Evolutionary conservation across 1,139 yeast species (phyloP).

Genomic region (Candida sojae): DNA sequence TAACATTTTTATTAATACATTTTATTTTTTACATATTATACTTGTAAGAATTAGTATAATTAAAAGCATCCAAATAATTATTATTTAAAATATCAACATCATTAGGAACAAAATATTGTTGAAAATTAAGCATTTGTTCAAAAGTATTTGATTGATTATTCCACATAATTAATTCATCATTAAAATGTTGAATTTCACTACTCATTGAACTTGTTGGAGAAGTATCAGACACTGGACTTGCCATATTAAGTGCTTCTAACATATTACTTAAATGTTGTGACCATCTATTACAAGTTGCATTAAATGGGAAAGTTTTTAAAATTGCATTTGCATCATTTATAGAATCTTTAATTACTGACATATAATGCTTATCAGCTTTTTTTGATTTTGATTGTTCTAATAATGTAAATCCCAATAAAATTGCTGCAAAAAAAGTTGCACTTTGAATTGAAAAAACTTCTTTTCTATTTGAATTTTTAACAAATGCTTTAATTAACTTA

Average conservation of each 20-base stretch:
- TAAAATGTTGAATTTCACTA: conserved; percentile 12
- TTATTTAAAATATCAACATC: conserved; percentile 15
- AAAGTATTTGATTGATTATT: conserved; percentile 13
- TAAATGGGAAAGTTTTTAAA: conserved; percentile 12
- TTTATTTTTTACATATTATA: conserved; percentile 15
- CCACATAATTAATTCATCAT: conserved; percentile 15
- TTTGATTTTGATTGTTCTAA: conserved; percentile 14
- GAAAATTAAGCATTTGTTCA: conserved; percentile 16
- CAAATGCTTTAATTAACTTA: conserved; percentile 14
- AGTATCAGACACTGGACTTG: not conserved
- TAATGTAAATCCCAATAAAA: conserved; percentile 15
- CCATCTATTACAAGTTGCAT: conserved; percentile 15
- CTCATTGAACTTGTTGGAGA: conserved; percentile 5
- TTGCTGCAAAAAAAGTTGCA: conserved; percentile 14
- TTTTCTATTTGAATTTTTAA: conserved; percentile 10
- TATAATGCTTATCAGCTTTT: conserved; percentile 15
- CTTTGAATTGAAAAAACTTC: conserved; percentile 16
- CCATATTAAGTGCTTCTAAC: conserved; percentile 12
- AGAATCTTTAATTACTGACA: conserved; percentile 15
- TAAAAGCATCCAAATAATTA: conserved; percentile 18
- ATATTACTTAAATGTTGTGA: conserved; percentile 14
- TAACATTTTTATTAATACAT: no score
- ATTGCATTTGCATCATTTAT: conserved; percentile 13
- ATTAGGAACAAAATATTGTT: conserved; percentile 14
- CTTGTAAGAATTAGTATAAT: conserved; percentile 19